Percentiles rank a stretch among this genome's conserved stretches.
Evolutionary conservation across 2,329 filamentous ascomycete genomes (phyloP).

Genomic region (Hypoxylon sp.): DNA sequence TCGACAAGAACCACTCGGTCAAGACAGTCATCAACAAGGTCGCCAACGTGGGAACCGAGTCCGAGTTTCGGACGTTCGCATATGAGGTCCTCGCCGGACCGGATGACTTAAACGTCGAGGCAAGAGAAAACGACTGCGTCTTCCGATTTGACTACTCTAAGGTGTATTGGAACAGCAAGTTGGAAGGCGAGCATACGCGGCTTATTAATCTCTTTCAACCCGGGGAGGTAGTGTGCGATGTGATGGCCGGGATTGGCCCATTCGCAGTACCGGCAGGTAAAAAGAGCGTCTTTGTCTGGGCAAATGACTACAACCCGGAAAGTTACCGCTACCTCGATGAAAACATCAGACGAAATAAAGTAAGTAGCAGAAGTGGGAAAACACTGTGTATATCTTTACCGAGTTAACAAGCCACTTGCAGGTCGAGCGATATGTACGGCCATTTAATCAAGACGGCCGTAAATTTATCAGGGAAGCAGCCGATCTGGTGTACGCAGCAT

Average conservation of each 20-base stretch:
- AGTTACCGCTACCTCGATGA: slow-evolving; percentile 79
- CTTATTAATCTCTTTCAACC: slow-evolving; percentile 81
- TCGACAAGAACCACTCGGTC: slow-evolving; percentile 88
- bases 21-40: slow-evolving; percentile 96
- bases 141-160: slow-evolving; percentile 95
- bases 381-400: slow-evolving; percentile 1
- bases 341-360: slow-evolving; percentile 84
- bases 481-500: slow-evolving; percentile 68
- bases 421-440: slow-evolving; percentile 77
- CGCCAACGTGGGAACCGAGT: slow-evolving; percentile 86
- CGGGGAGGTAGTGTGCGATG: slow-evolving; percentile 92
- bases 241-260: slow-evolving; percentile 97
- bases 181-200: slow-evolving; percentile 89
- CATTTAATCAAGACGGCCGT: slow-evolving; percentile 86
- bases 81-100: slow-evolving; percentile 90
- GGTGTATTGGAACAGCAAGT: slow-evolving; percentile 97
- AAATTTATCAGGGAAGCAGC: slow-evolving; percentile 82
- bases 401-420: slow-evolving; percentile 49
- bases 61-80: slow-evolving; percentile 89
- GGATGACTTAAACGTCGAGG: slow-evolving; percentile 85
- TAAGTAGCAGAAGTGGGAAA: slow-evolving; percentile 53
- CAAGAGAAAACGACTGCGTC: slow-evolving; percentile 84
- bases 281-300: slow-evolving; percentile 92
- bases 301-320: slow-evolving; percentile 96
- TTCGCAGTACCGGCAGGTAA: slow-evolving; percentile 94